Evolutionary conservation across 495 filamentous ascomycete species (phyloP).

Genomic region (Wilcoxina mikolae): DNA sequence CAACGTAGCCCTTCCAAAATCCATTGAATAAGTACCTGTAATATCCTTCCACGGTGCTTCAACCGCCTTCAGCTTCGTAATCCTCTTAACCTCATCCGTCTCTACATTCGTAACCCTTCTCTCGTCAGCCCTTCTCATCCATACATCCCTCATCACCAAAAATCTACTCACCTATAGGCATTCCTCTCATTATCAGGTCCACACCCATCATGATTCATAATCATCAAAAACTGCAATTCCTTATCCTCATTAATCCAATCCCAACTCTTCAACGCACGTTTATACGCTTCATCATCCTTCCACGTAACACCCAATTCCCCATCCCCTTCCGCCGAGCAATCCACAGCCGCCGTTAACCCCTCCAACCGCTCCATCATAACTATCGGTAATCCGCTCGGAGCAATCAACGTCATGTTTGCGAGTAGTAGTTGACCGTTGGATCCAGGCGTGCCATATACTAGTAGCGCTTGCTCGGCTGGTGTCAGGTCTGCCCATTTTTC

Average conservation of each 20-base stretch:
- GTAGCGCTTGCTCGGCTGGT: slow-evolving; percentile 20
- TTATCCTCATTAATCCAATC: slow-evolving; percentile 26
- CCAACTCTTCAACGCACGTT: slow-evolving; percentile 26
- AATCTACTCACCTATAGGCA: slow-evolving; percentile 26
- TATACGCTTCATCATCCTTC: slow-evolving; percentile 6
- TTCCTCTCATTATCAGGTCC: slow-evolving; percentile 25
- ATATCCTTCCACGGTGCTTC: slow-evolving; percentile 27
- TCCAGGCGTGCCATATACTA: slow-evolving; percentile 27
- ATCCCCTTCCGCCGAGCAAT: slow-evolving; percentile 28
- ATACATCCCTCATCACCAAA: neutral
- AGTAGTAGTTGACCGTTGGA: slow-evolving; percentile 25
- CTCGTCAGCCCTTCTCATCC: neutral
- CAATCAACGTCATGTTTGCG: slow-evolving; percentile 31
- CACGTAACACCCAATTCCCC: slow-evolving; percentile 9
- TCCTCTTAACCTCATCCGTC: slow-evolving; percentile 21
- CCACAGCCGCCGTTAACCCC: slow-evolving; percentile 27
- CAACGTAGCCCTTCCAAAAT: slow-evolving; percentile 27
- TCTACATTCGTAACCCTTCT: slow-evolving; percentile 22
- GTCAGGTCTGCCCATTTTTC: slow-evolving; percentile 28
- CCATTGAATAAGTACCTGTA: slow-evolving; percentile 28
- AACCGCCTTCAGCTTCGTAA: slow-evolving; percentile 21
- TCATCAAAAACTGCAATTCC: slow-evolving; percentile 26
- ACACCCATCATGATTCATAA: slow-evolving; percentile 32
- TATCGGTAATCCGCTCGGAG: slow-evolving; percentile 27
- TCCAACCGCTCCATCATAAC: slow-evolving; percentile 32